Base-by-base conservation (phyloP, 139 green algal genomes). In the Chlorella sp. region DNA sequence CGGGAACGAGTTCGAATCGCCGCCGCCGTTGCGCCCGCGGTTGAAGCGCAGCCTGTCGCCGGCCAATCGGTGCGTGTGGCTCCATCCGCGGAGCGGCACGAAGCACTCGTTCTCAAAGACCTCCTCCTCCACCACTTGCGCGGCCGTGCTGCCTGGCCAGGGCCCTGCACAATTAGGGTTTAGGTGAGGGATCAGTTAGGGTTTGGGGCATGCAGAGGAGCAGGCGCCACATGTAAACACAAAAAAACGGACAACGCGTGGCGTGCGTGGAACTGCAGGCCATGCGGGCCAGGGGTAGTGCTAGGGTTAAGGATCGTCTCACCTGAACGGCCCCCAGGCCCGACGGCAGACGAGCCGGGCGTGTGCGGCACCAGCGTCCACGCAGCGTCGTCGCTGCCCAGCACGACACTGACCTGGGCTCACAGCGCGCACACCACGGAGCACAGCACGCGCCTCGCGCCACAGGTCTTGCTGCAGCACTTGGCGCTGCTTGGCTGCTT, bases 91-190 rank as follows among this genome's bases (percentile, higher is more conserved):
- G 2, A 91, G 49, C 0, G 82, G 85, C n/a, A 89, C 72, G 75
- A 85, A 92, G 2, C 92, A 80, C 85, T 97, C 81, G 64, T 95
- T 92, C 85, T 97, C 92, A 75, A 92, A 96, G 64, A 93, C 77
- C 70, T 93, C 86, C 67, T 93, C 91, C 63, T 66, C 71, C 35
- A 62, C 35, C 35, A 71, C 66, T 35, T 71, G 27, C n/a, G n/a
- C n/a, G n/a, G n/a, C n/a, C n/a, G n/a, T n/a, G n/a, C n/a, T n/a
- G n/a, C n/a, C n/a, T n/a, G n/a, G n/a, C n/a, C n/a, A n/a, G n/a
- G n/a, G n/a, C n/a, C n/a, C n/a, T n/a, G n/a, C n/a, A n/a, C n/a
- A n/a, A n/a, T n/a, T n/a, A n/a, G n/a, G n/a, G n/a, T n/a, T n/a
- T n/a, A n/a, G n/a, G n/a, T n/a, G n/a, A n/a, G n/a, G n/a, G n/a